Evolutionary conservation across 1,284 basidiomycete species (phyloP), one percentile per base, ranked within the genome.

Genomic region (Mycosarcoma maydis): DNA sequence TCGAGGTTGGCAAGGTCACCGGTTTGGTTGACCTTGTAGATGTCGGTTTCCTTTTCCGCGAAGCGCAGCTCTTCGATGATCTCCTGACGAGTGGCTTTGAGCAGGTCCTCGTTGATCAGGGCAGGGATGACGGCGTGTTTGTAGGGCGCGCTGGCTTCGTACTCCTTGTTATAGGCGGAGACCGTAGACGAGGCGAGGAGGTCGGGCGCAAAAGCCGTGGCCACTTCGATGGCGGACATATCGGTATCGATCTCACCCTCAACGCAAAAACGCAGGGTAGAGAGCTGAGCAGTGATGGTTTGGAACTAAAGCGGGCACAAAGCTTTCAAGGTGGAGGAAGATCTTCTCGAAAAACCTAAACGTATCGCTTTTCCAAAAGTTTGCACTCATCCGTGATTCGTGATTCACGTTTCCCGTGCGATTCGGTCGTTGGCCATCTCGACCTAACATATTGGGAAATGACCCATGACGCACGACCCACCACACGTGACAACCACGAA

Each of bases 1-100:
- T 90, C 90, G 33, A 95, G 86, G 39, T 96, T 98, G 11, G 94
- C 91, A 22, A 98, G 88, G 84, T 98, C 95, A 64, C 95, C 95
- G 0, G 94, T 97, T 85, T 98, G 95, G 83, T 95, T 92, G 75
- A 98, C 91, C 87, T 94, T 95, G 88, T 98, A 98, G 73, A 98
- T 98, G 80, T 98, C 95, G 6, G 95, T 98, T 86, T 98, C 92
- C 85, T 97, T 98, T 83, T 94, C 90, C 7, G 92, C 90, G 83
- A 97, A 98, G 75, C 88, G 91, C 78, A 98, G 88, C 74, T 96
- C 89, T 38, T 86, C 85, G 69, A 93, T 85, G 74, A 94, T 86
- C 80, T 92, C 91, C 71, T 91, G 87, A 82, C 90, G 90, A 49
- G 92, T 91, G 27, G 86, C 85, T 64, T 84, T 85, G 51, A 95